Percentiles rank a stretch among this genome's conserved stretches.
Evolutionary conservation across 176 grass and related monocot genomes (phyloP).

Genomic region (Triticum timopheevii): DNA sequence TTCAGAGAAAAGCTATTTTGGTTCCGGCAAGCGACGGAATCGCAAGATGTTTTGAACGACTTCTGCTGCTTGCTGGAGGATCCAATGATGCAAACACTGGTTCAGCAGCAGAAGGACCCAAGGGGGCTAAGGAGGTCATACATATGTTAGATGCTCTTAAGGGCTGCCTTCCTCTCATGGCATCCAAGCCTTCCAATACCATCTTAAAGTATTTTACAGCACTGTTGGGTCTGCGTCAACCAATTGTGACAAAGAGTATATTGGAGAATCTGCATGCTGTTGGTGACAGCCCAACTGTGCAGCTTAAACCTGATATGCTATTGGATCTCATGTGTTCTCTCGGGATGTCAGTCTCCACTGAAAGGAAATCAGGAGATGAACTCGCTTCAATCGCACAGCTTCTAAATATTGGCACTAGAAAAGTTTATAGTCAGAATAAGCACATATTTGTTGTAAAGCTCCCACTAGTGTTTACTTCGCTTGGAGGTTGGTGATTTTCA

Average conservation of each 20-base stretch:
- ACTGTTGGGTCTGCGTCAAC: slow-evolving; percentile 62
- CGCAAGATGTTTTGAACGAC: slow-evolving; percentile 63
- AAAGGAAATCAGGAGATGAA: slow-evolving; percentile 77
- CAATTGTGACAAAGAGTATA: slow-evolving; percentile 64
- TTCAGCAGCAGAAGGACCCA: slow-evolving; percentile 51
- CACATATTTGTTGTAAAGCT: slow-evolving; percentile 67
- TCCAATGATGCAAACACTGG: slow-evolving; percentile 48
- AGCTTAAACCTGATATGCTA: slow-evolving; percentile 59
- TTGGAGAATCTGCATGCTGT: slow-evolving; percentile 75
- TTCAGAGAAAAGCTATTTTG: slow-evolving; percentile 58
- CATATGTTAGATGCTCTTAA: slow-evolving; percentile 75
- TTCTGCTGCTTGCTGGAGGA: slow-evolving; percentile 85
- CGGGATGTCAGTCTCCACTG: slow-evolving; percentile 54
- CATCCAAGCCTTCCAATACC: slow-evolving; percentile 61
- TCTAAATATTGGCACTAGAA: slow-evolving; percentile 62
- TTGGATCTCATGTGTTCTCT: slow-evolving; percentile 76
- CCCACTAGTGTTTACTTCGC: slow-evolving; percentile 68
- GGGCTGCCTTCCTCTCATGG: slow-evolving; percentile 77
- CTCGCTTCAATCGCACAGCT: slow-evolving; percentile 73
- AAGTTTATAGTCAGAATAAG: slow-evolving; percentile 70
- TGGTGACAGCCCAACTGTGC: slow-evolving; percentile 56
- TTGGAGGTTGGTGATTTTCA: slow-evolving; percentile 68
- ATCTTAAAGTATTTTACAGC: slow-evolving; percentile 77
- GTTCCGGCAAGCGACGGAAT: slow-evolving; percentile 67
- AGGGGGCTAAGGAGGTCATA: slow-evolving; percentile 72